These are phyloP conservation scores for Dryas alaskensis DNA, from an alignment of 306 rosid genomes.

Conservation along the genomic window DNA sequence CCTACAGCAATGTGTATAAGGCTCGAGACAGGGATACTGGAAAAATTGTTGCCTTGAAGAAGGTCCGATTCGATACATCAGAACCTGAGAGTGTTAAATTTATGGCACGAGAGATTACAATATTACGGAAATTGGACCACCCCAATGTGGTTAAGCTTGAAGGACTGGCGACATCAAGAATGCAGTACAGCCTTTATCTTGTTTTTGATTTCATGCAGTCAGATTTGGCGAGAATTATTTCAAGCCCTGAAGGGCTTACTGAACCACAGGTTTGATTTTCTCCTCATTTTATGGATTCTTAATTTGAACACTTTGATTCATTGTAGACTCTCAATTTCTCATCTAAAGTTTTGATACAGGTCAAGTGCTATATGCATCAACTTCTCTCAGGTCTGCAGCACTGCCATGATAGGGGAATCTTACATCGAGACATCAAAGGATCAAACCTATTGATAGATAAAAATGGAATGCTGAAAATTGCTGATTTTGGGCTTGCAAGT, in stretches of 20 bases:
- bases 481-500: conserved; percentile 89
- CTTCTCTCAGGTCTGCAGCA: conserved; percentile 88
- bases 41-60: conserved; percentile 82
- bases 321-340: conserved; percentile 16
- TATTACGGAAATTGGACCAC: conserved; percentile 74
- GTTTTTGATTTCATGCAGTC: conserved; percentile 90
- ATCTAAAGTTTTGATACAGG: conserved; percentile 49
- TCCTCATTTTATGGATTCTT: conserved; percentile 7
- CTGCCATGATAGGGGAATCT: conserved; percentile 83
- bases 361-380: conserved; percentile 90
- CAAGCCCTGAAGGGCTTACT: conserved; percentile 52
- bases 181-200: conserved; percentile 86
- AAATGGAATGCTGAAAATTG: conserved; percentile 81
- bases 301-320: conserved; percentile 19
- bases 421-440: conserved; percentile 89
- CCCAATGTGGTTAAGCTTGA: conserved; percentile 77
- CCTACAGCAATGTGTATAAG: conserved; percentile 93
- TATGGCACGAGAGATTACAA: conserved; percentile 88
- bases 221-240: conserved; percentile 67
- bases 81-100: conserved; percentile 85
- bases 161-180: conserved; percentile 91
- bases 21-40: conserved; percentile 75
- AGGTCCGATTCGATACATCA: conserved; percentile 76
- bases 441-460: conserved; percentile 81
- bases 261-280: conserved; percentile 74